These are phyloP conservation scores for Castanea crenata DNA, from an alignment of 306 rosid species.

Conservation along the genomic window DNA sequence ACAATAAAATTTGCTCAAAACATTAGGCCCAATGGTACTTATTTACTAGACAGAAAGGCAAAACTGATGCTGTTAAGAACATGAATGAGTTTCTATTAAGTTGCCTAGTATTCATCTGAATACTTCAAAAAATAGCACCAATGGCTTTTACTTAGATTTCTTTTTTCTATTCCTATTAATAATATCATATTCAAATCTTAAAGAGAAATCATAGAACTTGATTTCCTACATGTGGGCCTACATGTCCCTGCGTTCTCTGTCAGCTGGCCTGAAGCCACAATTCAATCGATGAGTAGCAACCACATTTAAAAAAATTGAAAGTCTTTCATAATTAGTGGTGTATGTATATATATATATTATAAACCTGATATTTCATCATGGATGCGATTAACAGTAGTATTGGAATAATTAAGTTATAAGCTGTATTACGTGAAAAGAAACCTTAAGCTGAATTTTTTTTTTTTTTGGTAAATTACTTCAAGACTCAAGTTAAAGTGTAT, in stretches of 20 bases:
- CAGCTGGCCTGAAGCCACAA: neutral
- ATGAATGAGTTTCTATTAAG: neutral
- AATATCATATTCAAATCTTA: no score
- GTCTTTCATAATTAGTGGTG: neutral
- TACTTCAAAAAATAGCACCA: neutral
- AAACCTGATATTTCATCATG: neutral
- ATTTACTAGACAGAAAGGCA: neutral
- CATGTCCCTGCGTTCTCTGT: neutral
- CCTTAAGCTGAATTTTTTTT: neutral
- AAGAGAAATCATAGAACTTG: no score
- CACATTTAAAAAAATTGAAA: neutral
- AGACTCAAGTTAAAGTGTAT: no score
- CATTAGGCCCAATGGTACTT: neutral
- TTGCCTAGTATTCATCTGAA: neutral
- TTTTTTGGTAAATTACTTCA: no score
- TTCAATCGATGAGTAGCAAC: neutral
- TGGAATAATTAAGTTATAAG: neutral
- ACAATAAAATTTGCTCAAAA: neutral
- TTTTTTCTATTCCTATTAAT: neutral
- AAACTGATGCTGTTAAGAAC: neutral
- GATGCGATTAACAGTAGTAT: neutral
- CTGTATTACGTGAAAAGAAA: neutral
- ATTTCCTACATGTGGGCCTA: no score
- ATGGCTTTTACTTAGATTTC: neutral
- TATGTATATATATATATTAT: neutral